Evolutionary conservation across 352 stramenopile genomes (phyloP).

Genomic region (Phytophthora pisi): DNA sequence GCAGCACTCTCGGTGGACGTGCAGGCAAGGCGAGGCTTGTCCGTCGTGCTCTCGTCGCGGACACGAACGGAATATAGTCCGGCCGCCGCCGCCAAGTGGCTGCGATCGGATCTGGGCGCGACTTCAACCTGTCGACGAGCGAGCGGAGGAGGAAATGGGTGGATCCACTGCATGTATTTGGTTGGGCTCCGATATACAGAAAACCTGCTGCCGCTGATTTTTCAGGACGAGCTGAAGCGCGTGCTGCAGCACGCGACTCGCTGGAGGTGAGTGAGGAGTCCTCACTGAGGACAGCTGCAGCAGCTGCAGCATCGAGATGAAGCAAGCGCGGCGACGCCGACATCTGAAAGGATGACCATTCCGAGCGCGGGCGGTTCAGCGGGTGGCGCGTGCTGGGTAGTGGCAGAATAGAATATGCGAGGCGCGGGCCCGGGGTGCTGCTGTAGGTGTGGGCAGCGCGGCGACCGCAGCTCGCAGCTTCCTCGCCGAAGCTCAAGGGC

Average conservation of each 20-base stretch:
- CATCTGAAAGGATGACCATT: slow-evolving; percentile 10
- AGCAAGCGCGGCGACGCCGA: background rate
- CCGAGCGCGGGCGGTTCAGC: background rate
- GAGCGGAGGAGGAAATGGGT: background rate
- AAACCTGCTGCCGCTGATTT: background rate
- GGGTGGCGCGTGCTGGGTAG: background rate
- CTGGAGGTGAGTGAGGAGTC: background rate
- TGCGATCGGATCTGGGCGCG: background rate
- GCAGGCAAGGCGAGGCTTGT: background rate
- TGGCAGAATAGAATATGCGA: background rate
- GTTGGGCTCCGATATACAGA: slow-evolving; percentile 12
- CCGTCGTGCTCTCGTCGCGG: slow-evolving; percentile 16
- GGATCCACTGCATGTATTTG: background rate
- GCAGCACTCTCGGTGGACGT: slow-evolving; percentile 9
- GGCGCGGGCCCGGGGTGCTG: no score
- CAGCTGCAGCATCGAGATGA: slow-evolving; percentile 13
- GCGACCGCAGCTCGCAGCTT: background rate
- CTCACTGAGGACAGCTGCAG: slow-evolving; percentile 20
- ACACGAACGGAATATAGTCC: slow-evolving; percentile 20
- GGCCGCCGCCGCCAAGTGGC: slow-evolving; percentile 5
- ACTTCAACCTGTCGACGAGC: slow-evolving; percentile 23
- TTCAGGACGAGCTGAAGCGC: background rate
- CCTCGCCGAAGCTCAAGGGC: background rate
- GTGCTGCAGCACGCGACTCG: background rate
- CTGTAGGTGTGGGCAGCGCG: background rate